Percentiles rank a stretch among this genome's conserved stretches.
phyloP scores from a whole-genome alignment of 371 early-diverging fungal genomes.

The Conidiobolus incongruus region DNA sequence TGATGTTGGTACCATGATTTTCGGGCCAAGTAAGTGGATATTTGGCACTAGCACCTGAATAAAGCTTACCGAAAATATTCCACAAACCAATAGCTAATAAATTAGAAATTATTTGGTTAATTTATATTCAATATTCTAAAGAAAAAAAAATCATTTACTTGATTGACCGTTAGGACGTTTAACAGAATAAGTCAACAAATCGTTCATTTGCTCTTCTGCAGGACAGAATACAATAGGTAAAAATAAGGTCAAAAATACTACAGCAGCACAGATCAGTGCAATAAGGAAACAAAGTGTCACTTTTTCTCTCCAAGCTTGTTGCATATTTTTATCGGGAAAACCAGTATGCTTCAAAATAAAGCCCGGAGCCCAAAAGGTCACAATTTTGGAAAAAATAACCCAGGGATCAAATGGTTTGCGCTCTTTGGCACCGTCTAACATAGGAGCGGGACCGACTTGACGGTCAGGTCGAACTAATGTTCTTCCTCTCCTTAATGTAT shows the following conservation, averaged over 20 bases:
- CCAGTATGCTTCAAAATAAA: conserved; percentile 21
- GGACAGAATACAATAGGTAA: conserved; percentile 28
- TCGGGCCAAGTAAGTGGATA: too few species aligned
- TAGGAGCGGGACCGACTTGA: conserved; percentile 36
- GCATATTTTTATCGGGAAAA: conserved; percentile 29
- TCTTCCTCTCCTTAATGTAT: conserved; percentile 34
- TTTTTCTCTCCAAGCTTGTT: too few species aligned
- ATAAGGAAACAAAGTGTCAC: conserved; percentile 51
- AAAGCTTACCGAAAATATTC: too few species aligned
- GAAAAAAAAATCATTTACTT: too few species aligned
- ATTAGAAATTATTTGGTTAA: too few species aligned
- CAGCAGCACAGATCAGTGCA: conserved; percentile 24
- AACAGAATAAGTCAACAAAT: too few species aligned
- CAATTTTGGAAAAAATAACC: conserved; percentile 44
- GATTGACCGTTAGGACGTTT: too few species aligned
- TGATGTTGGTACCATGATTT: too few species aligned
- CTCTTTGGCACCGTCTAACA: conserved; percentile 34
- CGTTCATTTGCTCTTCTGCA: too few species aligned
- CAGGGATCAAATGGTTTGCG: conserved; percentile 31
- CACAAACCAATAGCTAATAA: too few species aligned
- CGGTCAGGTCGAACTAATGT: conserved; percentile 55
- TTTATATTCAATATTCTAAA: too few species aligned
- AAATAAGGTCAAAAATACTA: conserved; percentile 37
- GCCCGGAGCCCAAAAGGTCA: conserved; percentile 56
- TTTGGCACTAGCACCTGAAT: too few species aligned